phyloP scores from a whole-genome alignment of 257 asterid genomes.

The Petunia secreta region DNA sequence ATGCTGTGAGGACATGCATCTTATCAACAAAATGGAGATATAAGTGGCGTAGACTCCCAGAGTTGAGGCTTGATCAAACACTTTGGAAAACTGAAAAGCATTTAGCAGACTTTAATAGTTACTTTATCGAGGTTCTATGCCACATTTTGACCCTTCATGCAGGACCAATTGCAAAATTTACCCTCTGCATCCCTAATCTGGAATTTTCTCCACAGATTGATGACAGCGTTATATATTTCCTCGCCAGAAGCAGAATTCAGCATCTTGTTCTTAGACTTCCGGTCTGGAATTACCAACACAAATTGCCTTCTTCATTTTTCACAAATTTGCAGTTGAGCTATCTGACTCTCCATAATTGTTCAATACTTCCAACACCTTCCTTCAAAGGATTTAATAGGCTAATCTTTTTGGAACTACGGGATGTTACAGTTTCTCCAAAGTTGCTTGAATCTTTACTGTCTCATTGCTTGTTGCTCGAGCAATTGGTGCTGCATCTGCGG shows the following conservation, averaged over 20 bases:
- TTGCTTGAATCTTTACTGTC: not conserved
- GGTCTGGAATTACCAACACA: not conserved
- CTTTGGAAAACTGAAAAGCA: too few relatives aligned
- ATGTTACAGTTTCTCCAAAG: not conserved
- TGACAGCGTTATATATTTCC: conserved; percentile 19
- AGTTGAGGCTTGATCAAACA: too few relatives aligned
- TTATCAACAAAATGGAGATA: too few relatives aligned
- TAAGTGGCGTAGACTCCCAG: too few relatives aligned
- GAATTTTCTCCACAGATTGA: conserved; percentile 24
- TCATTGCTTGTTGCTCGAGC: not conserved
- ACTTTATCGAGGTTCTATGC: not conserved
- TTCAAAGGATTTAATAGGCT: not conserved
- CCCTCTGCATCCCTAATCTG: conserved; percentile 25
- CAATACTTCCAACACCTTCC: not conserved
- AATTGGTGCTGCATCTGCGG: conserved; percentile 6
- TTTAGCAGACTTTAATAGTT: not conserved
- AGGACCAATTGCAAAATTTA: conserved; percentile 32
- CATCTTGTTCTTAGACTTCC: conserved; percentile 22
- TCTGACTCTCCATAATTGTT: conserved; percentile 18
- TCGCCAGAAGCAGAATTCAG: conserved; percentile 27
- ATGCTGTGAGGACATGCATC: not conserved
- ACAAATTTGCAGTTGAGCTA: not conserved
- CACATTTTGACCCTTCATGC: conserved; percentile 29
- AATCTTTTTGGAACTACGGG: not conserved
- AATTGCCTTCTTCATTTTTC: not conserved